These are phyloP conservation scores for Dalechampia spathulata DNA, from an alignment of 441 rosid species.

Conservation along the genomic window DNA sequence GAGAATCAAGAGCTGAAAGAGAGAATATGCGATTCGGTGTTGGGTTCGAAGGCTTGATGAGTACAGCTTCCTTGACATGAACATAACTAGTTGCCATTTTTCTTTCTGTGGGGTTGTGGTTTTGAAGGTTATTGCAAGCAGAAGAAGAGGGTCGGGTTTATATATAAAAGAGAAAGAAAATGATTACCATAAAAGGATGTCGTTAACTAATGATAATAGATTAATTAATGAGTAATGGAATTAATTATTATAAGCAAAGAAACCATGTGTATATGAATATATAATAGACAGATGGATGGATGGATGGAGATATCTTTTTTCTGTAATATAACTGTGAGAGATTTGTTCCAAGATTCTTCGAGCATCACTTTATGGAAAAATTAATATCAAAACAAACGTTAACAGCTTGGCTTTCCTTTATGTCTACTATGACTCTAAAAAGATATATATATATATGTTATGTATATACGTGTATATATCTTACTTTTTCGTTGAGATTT, in stretches of 20 bases:
- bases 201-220: no score
- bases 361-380: constrained; percentile 57
- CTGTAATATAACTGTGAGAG: constrained; percentile 38
- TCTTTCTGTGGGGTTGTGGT: constrained; percentile 20
- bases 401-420: constrained; percentile 49
- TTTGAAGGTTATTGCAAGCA: constrained; percentile 4
- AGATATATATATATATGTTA: no score
- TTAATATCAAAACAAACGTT: constrained; percentile 31
- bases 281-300: background rate
- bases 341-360: constrained; percentile 70
- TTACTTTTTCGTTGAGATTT: no score
- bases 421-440: constrained; percentile 24
- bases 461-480: no score
- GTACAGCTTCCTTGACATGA: constrained; percentile 41
- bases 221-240: constrained; percentile 3
- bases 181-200: no score
- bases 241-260: background rate
- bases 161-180: constrained; percentile 3
- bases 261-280: constrained; percentile 12
- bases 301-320: background rate
- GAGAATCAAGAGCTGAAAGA: constrained; percentile 80
- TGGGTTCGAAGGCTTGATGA: constrained; percentile 48
- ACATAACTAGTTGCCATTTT: constrained; percentile 20
- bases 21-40: constrained; percentile 50
- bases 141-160: constrained; percentile 1